Conservation (phyloP, 2,329 filamentous ascomycete genomes). For the Epichloe uncinata region DNA sequence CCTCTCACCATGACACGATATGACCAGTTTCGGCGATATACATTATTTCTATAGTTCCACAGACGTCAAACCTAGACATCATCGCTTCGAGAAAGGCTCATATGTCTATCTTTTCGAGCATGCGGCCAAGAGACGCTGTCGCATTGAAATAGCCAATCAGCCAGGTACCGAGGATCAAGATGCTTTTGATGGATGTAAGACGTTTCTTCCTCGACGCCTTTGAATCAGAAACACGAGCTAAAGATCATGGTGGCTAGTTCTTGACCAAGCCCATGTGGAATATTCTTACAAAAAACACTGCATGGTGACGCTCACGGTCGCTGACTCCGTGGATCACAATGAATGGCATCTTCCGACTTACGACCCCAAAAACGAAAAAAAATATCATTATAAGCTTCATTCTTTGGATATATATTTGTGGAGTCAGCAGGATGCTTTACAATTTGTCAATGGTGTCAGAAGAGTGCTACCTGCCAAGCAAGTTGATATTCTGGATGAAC, state of each 20-base stretch:
- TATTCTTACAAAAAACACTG: conserved; percentile 66
- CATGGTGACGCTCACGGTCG: conserved; percentile 53
- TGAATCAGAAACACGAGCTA: conserved; percentile 4
- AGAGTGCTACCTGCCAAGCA: conserved; percentile 48
- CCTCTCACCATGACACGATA: background rate
- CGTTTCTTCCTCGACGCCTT: background rate
- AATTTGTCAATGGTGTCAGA: conserved; percentile 55
- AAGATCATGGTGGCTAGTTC: conserved; percentile 30
- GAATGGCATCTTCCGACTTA: conserved; percentile 67
- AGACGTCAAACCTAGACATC: conserved; percentile 54
- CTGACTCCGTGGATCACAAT: conserved; percentile 36
- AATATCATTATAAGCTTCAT: conserved; percentile 67
- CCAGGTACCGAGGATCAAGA: conserved; percentile 63
- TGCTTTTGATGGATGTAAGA: conserved; percentile 63
- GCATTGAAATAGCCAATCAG: conserved; percentile 64
- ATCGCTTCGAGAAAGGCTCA: conserved; percentile 67
- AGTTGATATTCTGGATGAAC: conserved; percentile 52
- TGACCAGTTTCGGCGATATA: conserved; percentile 55
- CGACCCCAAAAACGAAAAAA: conserved; percentile 59
- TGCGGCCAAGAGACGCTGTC: conserved; percentile 49
- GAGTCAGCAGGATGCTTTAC: conserved; percentile 57
- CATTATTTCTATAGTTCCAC: conserved; percentile 70
- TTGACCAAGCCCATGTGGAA: conserved; percentile 50
- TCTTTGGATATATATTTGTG: conserved; percentile 70
- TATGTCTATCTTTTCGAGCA: conserved; percentile 75